Base-by-base conservation (phyloP, 2,329 filamentous ascomycete species). In the Cladobotryum protrusum region DNA sequence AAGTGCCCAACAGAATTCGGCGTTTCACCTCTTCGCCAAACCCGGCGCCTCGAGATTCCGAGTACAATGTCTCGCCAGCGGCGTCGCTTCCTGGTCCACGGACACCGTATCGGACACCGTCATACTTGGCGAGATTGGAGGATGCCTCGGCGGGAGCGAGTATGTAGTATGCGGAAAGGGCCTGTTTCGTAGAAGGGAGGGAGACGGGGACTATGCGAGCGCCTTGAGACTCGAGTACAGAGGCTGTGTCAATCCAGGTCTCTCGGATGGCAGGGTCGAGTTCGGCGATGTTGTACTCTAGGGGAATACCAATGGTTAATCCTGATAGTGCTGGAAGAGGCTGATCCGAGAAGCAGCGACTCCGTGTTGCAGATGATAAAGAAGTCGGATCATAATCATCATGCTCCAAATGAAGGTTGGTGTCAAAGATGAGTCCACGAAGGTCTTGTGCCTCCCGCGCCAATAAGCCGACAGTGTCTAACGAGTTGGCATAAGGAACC, bases 51-150 rank as follows among this genome's bases (percentile, higher is more conserved):
- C 93, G 81, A 1, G 87, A 89, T 37, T 77, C 74, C 0, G 90
- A 82, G 66, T 93, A 97, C 2, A 95, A 73, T 1, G 83, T 78
- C n/a, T 79, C 76, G 8, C 77, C 76, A 11, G 72, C 74, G 5
- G 77, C 81, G 52, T 83, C 75, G 43, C 74, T 76, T 9, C 70
- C 66, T 2, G 66, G 62, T 5, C 70, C 71, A 29, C 82, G 77
- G 17, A 74, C 75, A 1, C 93, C 93, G 67, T 95, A 99, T 11
- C 93, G 86, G n/a, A 97, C 82, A 17, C 93, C 93, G 61, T 99
- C 95, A 66, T 96, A 99, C 66, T 95, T 96, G 50, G 93, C 89
- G 2, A 99, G 80, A 61, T 99, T 99, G 14, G 92, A 97, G 1
- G 89, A 89, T 3, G 93, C 93, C 69, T 99, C 93, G 14, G 93